Evolutionary conservation across 805 yeast genomes (phyloP), one percentile per base, ranked within the genome.

Genomic region (Saccharomyces kudriavzevii): DNA sequence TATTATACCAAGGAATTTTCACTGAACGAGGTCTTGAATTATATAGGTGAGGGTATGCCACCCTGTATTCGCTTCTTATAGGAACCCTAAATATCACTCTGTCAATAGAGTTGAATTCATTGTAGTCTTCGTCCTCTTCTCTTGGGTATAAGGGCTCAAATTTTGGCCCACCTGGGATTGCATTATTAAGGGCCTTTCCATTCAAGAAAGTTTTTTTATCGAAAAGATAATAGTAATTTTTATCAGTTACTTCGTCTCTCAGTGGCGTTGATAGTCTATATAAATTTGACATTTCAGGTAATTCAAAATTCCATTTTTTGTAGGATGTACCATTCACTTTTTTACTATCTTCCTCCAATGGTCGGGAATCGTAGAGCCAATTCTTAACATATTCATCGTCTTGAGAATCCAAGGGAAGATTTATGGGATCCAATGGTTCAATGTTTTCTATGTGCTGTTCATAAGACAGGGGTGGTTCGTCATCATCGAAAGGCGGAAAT

Each of bases 401-500:
- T 10, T 72, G 73, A 28, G 77, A 78, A 60, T 84, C 85, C n/a
- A 87, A 68, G 26, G 85, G 85, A 56, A 87, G 64, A 56, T 75
- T 81, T 24, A 91, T 80, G 0, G 92, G 77, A n/a, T 85, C 92
- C 5, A 81, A 76, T 0, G 89, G 84, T 49, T 86, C 91, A 0
- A 83, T 71, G 14, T 82, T 85, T 56, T 87, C 85, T 13, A 90
- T 73, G 62, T 87, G 85, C 53, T 89, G 95, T n/a, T 82, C 63
- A 83, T 88, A 94, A 53, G 84, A 80, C 30, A 91, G 65, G 0
- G 96, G 95, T 0, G 97, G 97, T 67, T 92, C 98, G 68, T 94
- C 99, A 66, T 94, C 99, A 69, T 94, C 99, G 71, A 92, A 90
- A 0, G 96, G 91, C 1, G 99, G 99, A 60, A 94, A 87, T 53